Evolutionary conservation across 225 moss, liverwort and hornwort genomes (phyloP).

Genomic region (Pseudisothecium myosuroides): DNA sequence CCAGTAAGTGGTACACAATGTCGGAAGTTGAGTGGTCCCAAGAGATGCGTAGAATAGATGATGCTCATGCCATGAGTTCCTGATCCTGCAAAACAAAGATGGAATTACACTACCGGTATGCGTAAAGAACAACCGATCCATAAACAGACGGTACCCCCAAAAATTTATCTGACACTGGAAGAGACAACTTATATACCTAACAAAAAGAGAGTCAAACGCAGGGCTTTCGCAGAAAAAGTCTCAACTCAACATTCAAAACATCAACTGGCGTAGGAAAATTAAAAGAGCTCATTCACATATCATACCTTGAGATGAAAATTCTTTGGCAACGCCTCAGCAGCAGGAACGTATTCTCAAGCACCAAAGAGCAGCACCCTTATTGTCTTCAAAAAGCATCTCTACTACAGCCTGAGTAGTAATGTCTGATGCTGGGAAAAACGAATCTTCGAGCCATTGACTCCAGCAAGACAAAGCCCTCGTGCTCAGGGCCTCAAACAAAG

Average conservation of each 20-base stretch:
- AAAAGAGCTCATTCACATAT: background rate
- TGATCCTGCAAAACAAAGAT: slow-evolving; percentile 2
- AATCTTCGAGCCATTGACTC: slow-evolving; percentile 13
- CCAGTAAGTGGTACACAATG: background rate
- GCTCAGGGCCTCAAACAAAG: background rate
- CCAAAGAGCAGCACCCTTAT: background rate
- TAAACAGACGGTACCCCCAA: background rate
- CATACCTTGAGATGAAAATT: slow-evolving; percentile 13
- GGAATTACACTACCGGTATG: background rate
- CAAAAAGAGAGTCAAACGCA: background rate
- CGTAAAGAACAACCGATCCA: background rate
- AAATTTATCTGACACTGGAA: background rate
- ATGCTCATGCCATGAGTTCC: background rate
- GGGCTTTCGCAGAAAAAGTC: background rate
- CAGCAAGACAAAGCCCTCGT: slow-evolving; percentile 13
- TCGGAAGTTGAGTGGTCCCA: background rate
- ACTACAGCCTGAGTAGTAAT: background rate
- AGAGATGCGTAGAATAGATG: background rate
- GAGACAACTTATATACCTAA: background rate
- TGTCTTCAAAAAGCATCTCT: background rate
- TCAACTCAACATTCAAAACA: background rate
- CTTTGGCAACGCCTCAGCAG: background rate
- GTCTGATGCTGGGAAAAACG: slow-evolving; percentile 31
- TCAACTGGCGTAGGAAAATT: background rate
- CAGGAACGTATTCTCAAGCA: background rate